Evolutionary conservation across 179 eudicot genomes (phyloP), one percentile per base, ranked within the genome.

Genomic region (Patellifolia procumbens): DNA sequence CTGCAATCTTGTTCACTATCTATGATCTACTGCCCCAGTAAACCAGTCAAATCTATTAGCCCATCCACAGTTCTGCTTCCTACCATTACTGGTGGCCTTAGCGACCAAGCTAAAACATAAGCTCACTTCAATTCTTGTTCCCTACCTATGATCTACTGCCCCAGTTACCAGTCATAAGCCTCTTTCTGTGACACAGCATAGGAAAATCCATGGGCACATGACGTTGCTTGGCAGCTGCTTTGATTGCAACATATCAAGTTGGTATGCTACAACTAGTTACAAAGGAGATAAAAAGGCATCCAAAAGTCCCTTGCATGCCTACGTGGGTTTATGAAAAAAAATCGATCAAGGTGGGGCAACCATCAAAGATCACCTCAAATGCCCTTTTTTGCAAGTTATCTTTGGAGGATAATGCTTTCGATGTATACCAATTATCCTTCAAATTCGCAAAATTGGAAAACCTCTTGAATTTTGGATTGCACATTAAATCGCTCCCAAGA

Each of bases 401-500:
- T 61, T 70, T 56, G n/a, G 63, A 77, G 70, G 80, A 77, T 77
- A 72, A 72, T 72, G 73, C 66, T 71, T 28, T 35, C 37, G 64
- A 49, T 78, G 53, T 71, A 31, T 19, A 61, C 39, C 59, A 61
- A 24, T 70, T 43, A 49, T 67, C 63, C 70, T 35, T 70, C 12
- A 17, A 43, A 22, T 76, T 77, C 65, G 60, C 45, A 43, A 31
- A 46, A 72, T 48, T 63, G 17, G 63, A 53, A n/a, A 49, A 28
- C 73, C 48, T 77, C 67, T 60, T 51, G 63, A 61, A n/a, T 63
- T 34, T 13, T 37, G 29, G 0, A 56, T 26, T 16, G 24, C 59
- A 32, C 49, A 76, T 37, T 8, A 32, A n/a, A 17, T 68, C n/a
- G 59, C 73, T 70, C 24, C 73, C 17, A 32, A 20, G 22, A 26